Evolutionary conservation across 192 early-diverging fungal genomes (phyloP), one percentile per base, ranked within the genome.

Genomic region (Chytriomyces sp.): DNA sequence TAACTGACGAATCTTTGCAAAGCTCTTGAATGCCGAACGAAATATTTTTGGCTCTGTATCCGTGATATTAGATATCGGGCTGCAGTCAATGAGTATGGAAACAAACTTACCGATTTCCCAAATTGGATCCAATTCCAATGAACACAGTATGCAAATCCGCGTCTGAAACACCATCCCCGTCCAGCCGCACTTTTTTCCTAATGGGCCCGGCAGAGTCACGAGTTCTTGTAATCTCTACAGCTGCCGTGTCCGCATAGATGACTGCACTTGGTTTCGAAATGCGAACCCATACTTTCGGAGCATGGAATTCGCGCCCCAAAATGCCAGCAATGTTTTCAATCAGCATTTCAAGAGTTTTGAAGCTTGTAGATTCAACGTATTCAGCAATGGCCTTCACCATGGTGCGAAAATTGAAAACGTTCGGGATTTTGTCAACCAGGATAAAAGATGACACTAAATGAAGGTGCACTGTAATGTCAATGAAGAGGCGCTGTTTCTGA

Each of bases 211-310:
- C 81, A 70, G 61, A 81, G 57, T 49, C 81, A 73, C 83, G 77
- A 57, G 90, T 89, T 65, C 97, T 85, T 16, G 93, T 95, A 35
- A 99, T 96, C 80, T 98, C 94, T 0, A 97, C 90, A 16, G 93
- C 96, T 1, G 97, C 92, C 35, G 91, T 91, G 45, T 87, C 90
- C 11, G 97, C 97, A 91, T 96, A 98, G 3, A 93, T 85, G 48
- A 98, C 83, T 0, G 98, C 98, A 72, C 91, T 94, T 20, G 98
- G 97, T 82, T 99, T 99, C 78, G 96, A 93, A n/a, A 97, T 88
- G 62, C 89, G 87, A 61, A 98, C 91, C 0, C 92, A 92, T 59
- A 98, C 92, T 84, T 95, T 96, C 76, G 91, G 90, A 6, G 96
- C 92, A 70, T 93, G 85, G 80, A 94, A 97, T 67, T 91, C 87